Evolutionary conservation across 495 filamentous ascomycete species (phyloP).

Genomic region (Annulohypoxylon moriforme): DNA sequence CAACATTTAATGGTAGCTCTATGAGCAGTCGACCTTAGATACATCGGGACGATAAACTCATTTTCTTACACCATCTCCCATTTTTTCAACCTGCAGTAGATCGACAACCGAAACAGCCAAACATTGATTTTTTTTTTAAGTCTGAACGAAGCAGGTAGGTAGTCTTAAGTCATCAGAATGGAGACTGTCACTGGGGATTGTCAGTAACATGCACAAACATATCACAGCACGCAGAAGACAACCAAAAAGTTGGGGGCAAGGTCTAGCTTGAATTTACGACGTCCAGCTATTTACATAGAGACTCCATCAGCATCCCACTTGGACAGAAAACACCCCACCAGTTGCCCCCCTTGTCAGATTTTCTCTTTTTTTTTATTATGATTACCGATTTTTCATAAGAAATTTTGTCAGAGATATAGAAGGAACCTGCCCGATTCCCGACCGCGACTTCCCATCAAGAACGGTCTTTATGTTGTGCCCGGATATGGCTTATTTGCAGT

Average conservation of each 20-base stretch:
- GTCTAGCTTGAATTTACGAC: conserved; percentile 48
- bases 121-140: no score
- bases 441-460: conserved; percentile 27
- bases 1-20: no score
- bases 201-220: neutral
- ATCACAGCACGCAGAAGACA: neutral
- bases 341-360: conserved; percentile 42
- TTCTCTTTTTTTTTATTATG: conserved; percentile 25
- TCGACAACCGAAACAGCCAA: no score
- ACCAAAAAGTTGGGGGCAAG: conserved; percentile 34
- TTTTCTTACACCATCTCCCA: no score
- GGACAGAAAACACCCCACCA: conserved; percentile 40
- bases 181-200: neutral
- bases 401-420: conserved; percentile 23
- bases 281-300: conserved; percentile 41
- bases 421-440: conserved; percentile 29
- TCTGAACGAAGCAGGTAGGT: no score
- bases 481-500: conserved; percentile 41
- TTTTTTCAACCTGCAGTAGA: no score
- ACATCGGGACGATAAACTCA: no score
- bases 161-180: no score
- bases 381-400: conserved; percentile 5
- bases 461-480: conserved; percentile 29
- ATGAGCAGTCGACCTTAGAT: no score
- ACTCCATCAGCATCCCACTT: conserved; percentile 43